phyloP scores from a whole-genome alignment of 768 basidiomycete species.

The Boletus patriciae region DNA sequence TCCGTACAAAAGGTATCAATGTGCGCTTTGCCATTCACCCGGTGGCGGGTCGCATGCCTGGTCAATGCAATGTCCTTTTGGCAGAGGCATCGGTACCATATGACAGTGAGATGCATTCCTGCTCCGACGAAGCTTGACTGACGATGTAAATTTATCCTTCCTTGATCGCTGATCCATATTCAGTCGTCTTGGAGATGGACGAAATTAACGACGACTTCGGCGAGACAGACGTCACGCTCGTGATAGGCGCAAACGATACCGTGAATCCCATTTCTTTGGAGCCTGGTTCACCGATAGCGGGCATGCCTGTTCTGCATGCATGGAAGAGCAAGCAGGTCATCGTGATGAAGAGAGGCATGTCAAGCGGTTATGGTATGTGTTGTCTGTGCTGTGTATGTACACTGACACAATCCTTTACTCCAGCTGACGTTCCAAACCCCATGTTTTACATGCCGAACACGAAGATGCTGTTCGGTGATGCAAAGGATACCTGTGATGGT shows the following conservation, averaged over 20 bases:
- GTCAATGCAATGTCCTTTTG: slow-evolving; percentile 88
- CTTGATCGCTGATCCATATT: background rate
- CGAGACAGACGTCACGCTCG: slow-evolving; percentile 86
- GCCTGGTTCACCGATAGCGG: slow-evolving; percentile 83
- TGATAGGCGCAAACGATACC: slow-evolving; percentile 91
- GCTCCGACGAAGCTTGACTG: background rate
- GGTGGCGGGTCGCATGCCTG: slow-evolving; percentile 91
- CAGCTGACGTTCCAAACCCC: slow-evolving; percentile 89
- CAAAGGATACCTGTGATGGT: slow-evolving; percentile 90
- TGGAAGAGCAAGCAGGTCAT: slow-evolving; percentile 94
- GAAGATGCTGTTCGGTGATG: slow-evolving; percentile 91
- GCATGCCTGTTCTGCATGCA: slow-evolving; percentile 89
- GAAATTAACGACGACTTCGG: slow-evolving; percentile 92
- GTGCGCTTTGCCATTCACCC: slow-evolving; percentile 89
- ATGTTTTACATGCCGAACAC: slow-evolving; percentile 93
- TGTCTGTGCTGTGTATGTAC: background rate
- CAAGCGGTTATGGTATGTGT: slow-evolving; percentile 76
- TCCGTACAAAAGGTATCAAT: slow-evolving; percentile 71
- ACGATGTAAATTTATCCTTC: background rate
- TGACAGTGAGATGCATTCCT: slow-evolving; percentile 56
- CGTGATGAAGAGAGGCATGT: slow-evolving; percentile 91
- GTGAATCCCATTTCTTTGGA: slow-evolving; percentile 90
- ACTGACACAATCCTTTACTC: slow-evolving; percentile 1
- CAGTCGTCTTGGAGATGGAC: slow-evolving; percentile 91
- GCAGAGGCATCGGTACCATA: slow-evolving; percentile 91